Percentiles rank a stretch among this genome's conserved stretches.
Conservation (phyloP, 2,329 filamentous ascomycete genomes). For the Coniosporium tulheliwenetii region DNA sequence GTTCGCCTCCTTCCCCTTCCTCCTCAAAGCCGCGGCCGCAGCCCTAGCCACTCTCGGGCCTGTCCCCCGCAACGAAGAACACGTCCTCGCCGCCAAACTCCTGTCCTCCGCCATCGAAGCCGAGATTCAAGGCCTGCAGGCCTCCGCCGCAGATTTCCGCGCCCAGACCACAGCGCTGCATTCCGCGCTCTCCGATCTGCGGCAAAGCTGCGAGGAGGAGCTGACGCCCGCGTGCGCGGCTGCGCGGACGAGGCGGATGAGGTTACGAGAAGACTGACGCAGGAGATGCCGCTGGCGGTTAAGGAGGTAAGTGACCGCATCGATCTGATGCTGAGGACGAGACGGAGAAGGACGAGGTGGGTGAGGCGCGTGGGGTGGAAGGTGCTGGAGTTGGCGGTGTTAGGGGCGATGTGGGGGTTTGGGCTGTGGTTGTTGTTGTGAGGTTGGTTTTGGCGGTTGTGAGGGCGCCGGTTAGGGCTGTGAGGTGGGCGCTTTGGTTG, state of each 20-base stretch:
- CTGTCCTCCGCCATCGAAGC: slow-evolving; percentile 24
- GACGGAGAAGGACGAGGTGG: slow-evolving; percentile 60
- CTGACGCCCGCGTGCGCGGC: slow-evolving; percentile 45
- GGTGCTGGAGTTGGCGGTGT: slow-evolving; percentile 70
- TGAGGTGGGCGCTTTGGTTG: slow-evolving; percentile 78
- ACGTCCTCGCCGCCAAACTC: slow-evolving; percentile 35
- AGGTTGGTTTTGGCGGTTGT: slow-evolving; percentile 49
- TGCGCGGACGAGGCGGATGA: slow-evolving; percentile 68
- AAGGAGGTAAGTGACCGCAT: slow-evolving; percentile 70
- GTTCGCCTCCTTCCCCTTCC: slow-evolving; percentile 16
- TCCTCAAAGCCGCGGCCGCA: slow-evolving; percentile 25
- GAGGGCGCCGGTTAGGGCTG: slow-evolving; percentile 39
- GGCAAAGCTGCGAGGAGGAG: slow-evolving; percentile 30
- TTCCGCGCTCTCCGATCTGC: slow-evolving; percentile 25
- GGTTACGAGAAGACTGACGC: slow-evolving; percentile 59
- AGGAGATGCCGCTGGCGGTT: slow-evolving; percentile 60
- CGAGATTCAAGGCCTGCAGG: slow-evolving; percentile 33
- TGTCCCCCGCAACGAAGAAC: slow-evolving; percentile 33
- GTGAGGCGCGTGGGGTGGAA: slow-evolving; percentile 64
- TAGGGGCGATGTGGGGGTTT: slow-evolving; percentile 92
- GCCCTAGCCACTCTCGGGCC: slow-evolving; percentile 29
- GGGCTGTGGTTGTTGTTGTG: slow-evolving; percentile 71
- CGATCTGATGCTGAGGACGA: slow-evolving; percentile 50
- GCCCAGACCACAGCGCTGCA: slow-evolving; percentile 18
- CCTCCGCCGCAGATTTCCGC: slow-evolving; percentile 32